These are phyloP conservation scores for Botrytis squamosa DNA, from an alignment of 2,329 filamentous ascomycete species.

Conservation along the genomic window DNA sequence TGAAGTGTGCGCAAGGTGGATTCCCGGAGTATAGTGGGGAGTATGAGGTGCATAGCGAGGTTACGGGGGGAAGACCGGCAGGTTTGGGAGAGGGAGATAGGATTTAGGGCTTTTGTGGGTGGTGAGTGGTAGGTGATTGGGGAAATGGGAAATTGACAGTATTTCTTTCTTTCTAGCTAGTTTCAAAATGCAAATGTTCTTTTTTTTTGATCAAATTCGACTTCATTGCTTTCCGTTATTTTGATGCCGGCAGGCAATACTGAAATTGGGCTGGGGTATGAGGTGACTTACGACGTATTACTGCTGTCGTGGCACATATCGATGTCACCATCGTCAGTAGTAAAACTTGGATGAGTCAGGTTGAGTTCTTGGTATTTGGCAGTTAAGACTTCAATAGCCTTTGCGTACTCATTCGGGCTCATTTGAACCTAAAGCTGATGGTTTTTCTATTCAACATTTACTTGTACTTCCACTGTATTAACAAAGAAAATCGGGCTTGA, in stretches of 20 bases:
- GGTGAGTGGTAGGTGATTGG: background rate
- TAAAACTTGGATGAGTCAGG: background rate
- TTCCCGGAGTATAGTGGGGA: slow-evolving; percentile 32
- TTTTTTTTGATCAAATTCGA: background rate
- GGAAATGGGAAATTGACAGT: background rate
- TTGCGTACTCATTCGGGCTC: too few relatives aligned
- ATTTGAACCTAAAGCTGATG: too few relatives aligned
- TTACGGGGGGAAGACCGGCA: slow-evolving; percentile 33
- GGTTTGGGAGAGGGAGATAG: slow-evolving; percentile 24
- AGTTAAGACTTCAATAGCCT: background rate
- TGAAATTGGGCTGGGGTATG: background rate
- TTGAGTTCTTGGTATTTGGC: background rate
- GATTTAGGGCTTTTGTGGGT: background rate
- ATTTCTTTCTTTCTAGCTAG: background rate
- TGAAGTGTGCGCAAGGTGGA: slow-evolving; percentile 27
- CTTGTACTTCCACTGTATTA: too few relatives aligned
- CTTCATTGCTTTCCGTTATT: background rate
- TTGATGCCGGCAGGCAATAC: background rate
- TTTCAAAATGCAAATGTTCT: background rate
- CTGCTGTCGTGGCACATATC: background rate
- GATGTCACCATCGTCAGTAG: background rate
- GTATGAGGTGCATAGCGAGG: slow-evolving; percentile 36
- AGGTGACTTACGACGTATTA: background rate
- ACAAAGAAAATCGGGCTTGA: too few relatives aligned
- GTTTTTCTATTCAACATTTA: too few relatives aligned